Evolutionary conservation across 192 early-diverging fungal genomes (phyloP).

Genomic region (Entophlyctis helioformis): DNA sequence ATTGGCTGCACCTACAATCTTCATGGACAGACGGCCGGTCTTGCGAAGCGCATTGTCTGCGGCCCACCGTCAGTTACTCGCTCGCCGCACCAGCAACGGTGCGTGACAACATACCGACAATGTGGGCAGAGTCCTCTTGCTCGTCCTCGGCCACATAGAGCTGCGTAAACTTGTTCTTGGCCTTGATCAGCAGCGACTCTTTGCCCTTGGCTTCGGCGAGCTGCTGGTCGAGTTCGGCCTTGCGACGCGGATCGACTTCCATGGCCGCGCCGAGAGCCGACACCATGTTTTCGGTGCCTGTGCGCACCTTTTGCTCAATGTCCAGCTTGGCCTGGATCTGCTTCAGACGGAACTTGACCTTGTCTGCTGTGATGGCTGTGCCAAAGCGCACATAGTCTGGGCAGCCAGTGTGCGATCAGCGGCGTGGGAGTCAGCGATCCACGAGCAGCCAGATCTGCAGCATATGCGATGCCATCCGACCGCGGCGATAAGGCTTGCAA

Average conservation of each 20-base stretch:
- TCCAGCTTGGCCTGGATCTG: slow-evolving; percentile 89
- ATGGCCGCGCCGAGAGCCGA: slow-evolving; percentile 7
- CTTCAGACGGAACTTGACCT: slow-evolving; percentile 60
- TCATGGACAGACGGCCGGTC: slow-evolving; percentile 24
- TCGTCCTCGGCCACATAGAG: slow-evolving; percentile 79
- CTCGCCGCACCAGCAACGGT: no score
- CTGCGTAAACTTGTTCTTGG: slow-evolving; percentile 72
- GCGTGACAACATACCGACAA: slow-evolving; percentile 6
- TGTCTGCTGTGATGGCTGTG: slow-evolving; percentile 31
- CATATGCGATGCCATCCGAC: no score
- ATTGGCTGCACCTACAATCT: slow-evolving; percentile 27
- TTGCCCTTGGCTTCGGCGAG: slow-evolving; percentile 27
- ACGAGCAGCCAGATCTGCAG: no score
- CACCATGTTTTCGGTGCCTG: slow-evolving; percentile 62
- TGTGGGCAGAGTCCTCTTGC: slow-evolving; percentile 17
- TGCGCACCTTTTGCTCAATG: slow-evolving; percentile 79
- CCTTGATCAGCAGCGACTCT: slow-evolving; percentile 23
- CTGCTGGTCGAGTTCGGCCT: slow-evolving; percentile 22
- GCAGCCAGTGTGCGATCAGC: no score
- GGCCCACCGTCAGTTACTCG: no score
- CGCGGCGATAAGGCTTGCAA: no score
- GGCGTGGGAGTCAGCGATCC: no score
- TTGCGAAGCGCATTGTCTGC: no score
- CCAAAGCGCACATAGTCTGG: slow-evolving; percentile 32
- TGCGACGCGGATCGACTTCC: slow-evolving; percentile 9